Evolutionary conservation across 768 basidiomycete species (phyloP).

Genomic region (Phaeotremella skinneri): DNA sequence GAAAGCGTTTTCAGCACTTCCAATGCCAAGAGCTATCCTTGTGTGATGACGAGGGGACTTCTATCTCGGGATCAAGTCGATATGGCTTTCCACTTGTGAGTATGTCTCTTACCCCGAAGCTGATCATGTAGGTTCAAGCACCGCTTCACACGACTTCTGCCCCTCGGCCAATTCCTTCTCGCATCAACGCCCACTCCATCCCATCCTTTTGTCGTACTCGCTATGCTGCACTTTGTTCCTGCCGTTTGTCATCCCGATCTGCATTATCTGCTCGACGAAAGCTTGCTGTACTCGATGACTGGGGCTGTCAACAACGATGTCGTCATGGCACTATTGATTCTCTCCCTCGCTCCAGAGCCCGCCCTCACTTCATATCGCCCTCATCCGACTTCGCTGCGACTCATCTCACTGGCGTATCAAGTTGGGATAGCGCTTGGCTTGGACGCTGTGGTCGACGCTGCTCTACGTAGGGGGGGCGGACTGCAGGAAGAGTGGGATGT

Average conservation of each 20-base stretch:
- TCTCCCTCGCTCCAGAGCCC: constrained; percentile 10
- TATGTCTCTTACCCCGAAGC: background rate
- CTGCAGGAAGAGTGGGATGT: constrained; percentile 3
- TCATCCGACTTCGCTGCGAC: constrained; percentile 2
- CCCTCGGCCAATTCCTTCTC: constrained; percentile 10
- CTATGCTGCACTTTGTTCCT: background rate
- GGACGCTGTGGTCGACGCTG: background rate
- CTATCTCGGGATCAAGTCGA: constrained; percentile 19
- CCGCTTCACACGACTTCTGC: constrained; percentile 11
- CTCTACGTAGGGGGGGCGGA: background rate
- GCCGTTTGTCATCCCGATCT: background rate
- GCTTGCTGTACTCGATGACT: background rate
- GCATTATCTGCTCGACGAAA: constrained; percentile 1
- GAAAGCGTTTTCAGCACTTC: constrained; percentile 14
- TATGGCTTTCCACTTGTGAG: constrained; percentile 28
- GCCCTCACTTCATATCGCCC: background rate
- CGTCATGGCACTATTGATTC: constrained; percentile 9
- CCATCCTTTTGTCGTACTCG: constrained; percentile 9
- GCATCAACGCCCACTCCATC: constrained; percentile 8
- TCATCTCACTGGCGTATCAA: constrained; percentile 15
- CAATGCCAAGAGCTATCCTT: constrained; percentile 9
- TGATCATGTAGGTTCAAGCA: constrained; percentile 15
- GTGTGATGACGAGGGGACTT: constrained; percentile 15
- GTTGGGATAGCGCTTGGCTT: constrained; percentile 5
- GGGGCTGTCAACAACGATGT: constrained; percentile 1